Evolutionary conservation across 192 early-diverging fungal species (phyloP), one percentile per base, ranked within the genome.

Genomic region (Coemansia sp.): DNA sequence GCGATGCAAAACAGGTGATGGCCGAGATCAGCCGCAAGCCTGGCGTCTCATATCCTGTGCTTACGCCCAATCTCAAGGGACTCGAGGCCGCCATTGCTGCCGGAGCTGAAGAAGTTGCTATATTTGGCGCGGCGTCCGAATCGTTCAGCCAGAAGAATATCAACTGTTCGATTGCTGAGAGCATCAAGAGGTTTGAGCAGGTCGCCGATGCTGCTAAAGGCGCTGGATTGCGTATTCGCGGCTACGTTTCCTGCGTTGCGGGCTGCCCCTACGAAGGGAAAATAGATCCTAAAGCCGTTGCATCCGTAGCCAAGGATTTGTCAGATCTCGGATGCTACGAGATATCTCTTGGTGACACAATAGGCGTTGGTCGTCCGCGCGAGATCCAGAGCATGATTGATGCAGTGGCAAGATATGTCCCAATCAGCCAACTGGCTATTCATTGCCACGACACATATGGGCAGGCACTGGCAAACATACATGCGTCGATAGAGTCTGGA

Each of bases 401-500:
- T 30, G 84, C 71, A 1, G 90, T 95, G 6, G 62, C 83, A 3
- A 69, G 84, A 57, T 83, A 83, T 17, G 85, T 97, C 1, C 90
- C 94, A 6, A 65, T 89, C 6, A 84, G 91, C 31, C 81, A 84
- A 37, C 74, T 97, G 41, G 94, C 94, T 14, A 89, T 94, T 3
- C 96, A 98, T 55, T 95, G 94, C 66, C 96, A 98, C 58, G 96
- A 98, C 71, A 98, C 96, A 8, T 98, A 96, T 73, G 96, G 96
- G 6, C 94, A 94, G 75, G 96, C 94, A 0, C 76, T 98, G 41
- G 94, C 89, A 22, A 98, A 98, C 61, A 97, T 97, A 55, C 80
- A 86, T 8, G 87, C 88, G 28, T 84, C 94, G 9, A 67, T 96
- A 3, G 82, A 90, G 77, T 79, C 85, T 54, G 97, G 95, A 5